Evolutionary conservation across 176 grass and related monocot genomes (phyloP).

Genomic region (Triticum monococcum): DNA sequence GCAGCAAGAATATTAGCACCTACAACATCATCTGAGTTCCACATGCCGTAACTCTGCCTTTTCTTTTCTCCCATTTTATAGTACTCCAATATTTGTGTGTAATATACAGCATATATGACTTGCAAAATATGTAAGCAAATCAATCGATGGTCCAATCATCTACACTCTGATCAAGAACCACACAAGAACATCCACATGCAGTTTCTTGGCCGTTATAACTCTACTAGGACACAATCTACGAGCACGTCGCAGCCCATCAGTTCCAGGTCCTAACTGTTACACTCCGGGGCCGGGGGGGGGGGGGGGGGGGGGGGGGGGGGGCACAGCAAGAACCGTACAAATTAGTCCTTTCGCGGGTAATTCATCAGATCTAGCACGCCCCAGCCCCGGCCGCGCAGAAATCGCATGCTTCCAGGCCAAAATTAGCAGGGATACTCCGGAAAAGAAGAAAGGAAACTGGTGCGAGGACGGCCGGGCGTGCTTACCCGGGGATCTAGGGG

Average conservation of each 20-base stretch:
- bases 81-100: no score
- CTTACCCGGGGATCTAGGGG: conserved; percentile 25
- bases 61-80: neutral
- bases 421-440: neutral
- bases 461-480: neutral
- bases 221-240: neutral
- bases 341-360: neutral
- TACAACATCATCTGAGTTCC: neutral
- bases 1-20: neutral
- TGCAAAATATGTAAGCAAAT: neutral
- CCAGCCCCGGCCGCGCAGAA: neutral
- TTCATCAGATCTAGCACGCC: neutral
- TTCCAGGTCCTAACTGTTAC: neutral
- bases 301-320: neutral
- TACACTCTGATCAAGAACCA: neutral
- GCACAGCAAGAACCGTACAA: neutral
- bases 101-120: neutral
- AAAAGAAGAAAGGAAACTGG: neutral
- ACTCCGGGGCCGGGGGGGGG: neutral
- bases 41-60: neutral
- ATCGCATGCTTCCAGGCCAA: neutral
- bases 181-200: conserved; percentile 19
- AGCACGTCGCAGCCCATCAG: neutral
- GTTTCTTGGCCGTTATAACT: neutral
- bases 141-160: neutral